Evolutionary conservation across 2,329 filamentous ascomycete species (phyloP).

Genomic region (Berkeleyomyces basicola): DNA sequence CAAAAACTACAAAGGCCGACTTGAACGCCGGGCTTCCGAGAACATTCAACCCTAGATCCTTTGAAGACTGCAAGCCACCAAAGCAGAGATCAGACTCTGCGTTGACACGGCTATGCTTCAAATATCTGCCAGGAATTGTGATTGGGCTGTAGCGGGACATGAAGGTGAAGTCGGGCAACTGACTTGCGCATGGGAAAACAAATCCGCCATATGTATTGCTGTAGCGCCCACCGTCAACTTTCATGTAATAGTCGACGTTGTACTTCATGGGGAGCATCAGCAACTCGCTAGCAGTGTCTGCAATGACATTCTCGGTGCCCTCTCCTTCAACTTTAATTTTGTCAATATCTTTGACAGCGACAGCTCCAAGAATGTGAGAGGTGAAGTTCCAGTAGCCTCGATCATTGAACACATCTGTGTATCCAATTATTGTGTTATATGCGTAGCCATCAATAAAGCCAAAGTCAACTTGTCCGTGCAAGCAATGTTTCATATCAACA

Average conservation of each 20-base stretch:
- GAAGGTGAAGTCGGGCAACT: slow-evolving; percentile 33
- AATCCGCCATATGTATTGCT: slow-evolving; percentile 27
- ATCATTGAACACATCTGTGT: slow-evolving; percentile 38
- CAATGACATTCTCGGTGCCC: slow-evolving; percentile 20
- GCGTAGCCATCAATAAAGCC: slow-evolving; percentile 49
- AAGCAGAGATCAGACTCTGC: slow-evolving; percentile 42
- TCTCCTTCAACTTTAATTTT: no score
- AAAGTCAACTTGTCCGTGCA: slow-evolving; percentile 54
- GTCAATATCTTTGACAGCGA: background rate
- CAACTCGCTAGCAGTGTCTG: slow-evolving; percentile 46
- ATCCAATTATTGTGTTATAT: slow-evolving; percentile 43
- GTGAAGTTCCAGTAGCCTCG: slow-evolving; percentile 46
- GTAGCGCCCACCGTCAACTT: slow-evolving; percentile 27
- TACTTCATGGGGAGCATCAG: slow-evolving; percentile 40
- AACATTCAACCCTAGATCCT: slow-evolving; percentile 37
- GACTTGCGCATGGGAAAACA: slow-evolving; percentile 29
- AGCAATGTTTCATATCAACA: slow-evolving; percentile 44
- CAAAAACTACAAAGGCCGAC: slow-evolving; percentile 41
- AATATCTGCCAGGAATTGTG: slow-evolving; percentile 33
- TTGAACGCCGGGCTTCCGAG: slow-evolving; percentile 47
- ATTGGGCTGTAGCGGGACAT: slow-evolving; percentile 32
- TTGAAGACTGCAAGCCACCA: slow-evolving; percentile 42
- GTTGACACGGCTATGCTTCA: slow-evolving; percentile 32
- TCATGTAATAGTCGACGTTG: slow-evolving; percentile 31
- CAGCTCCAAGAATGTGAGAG: slow-evolving; percentile 25